Percentiles rank a stretch among this genome's conserved stretches.
These are phyloP conservation scores for Ceratocystis lukuohia DNA, from an alignment of 2,329 filamentous ascomycete species.

Conservation along the genomic window DNA sequence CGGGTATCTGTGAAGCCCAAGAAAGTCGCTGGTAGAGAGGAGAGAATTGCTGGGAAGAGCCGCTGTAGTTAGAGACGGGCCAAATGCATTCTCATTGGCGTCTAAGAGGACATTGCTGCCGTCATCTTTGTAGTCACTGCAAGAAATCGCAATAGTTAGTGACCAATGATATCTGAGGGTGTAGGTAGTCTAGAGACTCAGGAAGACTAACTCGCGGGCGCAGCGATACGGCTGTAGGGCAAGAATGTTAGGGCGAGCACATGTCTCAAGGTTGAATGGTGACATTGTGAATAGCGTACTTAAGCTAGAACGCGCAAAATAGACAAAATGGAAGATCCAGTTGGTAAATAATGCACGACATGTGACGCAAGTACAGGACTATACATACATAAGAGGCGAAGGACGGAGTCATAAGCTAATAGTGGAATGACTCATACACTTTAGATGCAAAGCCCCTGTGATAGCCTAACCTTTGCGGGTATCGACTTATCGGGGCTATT, in stretches of 20 bases:
- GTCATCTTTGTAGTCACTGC: constrained; percentile 95
- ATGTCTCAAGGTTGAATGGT: constrained; percentile 59
- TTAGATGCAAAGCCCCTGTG: constrained; percentile 11
- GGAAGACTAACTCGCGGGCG: constrained; percentile 56
- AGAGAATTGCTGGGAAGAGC: constrained; percentile 30
- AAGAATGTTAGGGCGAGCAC: constrained; percentile 64
- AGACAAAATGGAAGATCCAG: not conserved
- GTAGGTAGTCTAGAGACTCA: not conserved
- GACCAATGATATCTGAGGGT: not conserved
- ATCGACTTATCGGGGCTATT: not conserved
- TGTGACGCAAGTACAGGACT: not conserved
- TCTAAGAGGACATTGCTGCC: constrained; percentile 92
- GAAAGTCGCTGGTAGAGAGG: constrained; percentile 47
- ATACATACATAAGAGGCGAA: not conserved
- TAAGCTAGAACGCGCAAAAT: not conserved
- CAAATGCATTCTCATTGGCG: constrained; percentile 95
- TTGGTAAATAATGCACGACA: not conserved
- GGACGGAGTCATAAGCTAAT: not conserved
- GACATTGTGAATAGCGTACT: constrained; percentile 32
- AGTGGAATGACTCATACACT: constrained; percentile 15
- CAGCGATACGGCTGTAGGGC: constrained; percentile 67
- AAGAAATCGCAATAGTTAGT: constrained; percentile 22
- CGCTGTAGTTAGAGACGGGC: constrained; percentile 55
- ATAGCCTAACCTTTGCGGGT: not conserved
- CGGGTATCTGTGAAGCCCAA: constrained; percentile 83